phyloP scores from a whole-genome alignment of 208 protist species.

The Acanthamoeba sp. region DNA sequence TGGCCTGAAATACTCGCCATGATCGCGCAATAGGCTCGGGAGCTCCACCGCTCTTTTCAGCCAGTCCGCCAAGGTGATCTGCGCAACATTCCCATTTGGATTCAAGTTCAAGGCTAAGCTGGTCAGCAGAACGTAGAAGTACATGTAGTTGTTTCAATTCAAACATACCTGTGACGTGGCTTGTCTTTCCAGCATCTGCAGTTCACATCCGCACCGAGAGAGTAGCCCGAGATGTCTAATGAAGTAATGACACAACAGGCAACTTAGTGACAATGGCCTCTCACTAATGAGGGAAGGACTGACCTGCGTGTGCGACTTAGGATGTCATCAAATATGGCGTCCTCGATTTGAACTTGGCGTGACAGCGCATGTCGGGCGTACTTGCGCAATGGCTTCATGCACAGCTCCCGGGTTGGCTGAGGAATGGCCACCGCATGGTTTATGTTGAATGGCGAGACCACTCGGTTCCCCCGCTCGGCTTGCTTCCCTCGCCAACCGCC shows the following conservation, averaged over 20 bases:
- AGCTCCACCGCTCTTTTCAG: constrained; percentile 27
- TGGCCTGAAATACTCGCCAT: constrained; percentile 16
- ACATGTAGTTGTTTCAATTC: constrained; percentile 26
- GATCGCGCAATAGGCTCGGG: constrained; percentile 33
- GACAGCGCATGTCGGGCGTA: not conserved
- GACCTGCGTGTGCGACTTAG: not conserved
- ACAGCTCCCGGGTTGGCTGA: not conserved
- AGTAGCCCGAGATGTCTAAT: too few species aligned
- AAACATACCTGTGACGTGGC: constrained; percentile 19
- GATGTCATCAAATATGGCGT: not conserved
- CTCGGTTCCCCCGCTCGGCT: not conserved
- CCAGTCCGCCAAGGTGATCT: constrained; percentile 70
- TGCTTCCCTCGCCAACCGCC: too few species aligned
- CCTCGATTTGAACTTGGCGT: not conserved
- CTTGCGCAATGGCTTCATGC: constrained; percentile 1
- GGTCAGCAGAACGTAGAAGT: constrained; percentile 1
- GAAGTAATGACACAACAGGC: too few species aligned
- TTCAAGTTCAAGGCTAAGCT: too few species aligned
- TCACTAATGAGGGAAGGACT: not conserved
- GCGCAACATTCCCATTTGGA: not conserved
- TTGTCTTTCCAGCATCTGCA: not conserved
- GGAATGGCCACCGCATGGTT: not conserved
- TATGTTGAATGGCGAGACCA: constrained; percentile 36
- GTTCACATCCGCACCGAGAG: too few species aligned
- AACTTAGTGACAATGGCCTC: not conserved